Evolutionary conservation across 805 yeast genomes (phyloP).

Genomic region (Pichia nakasei): DNA sequence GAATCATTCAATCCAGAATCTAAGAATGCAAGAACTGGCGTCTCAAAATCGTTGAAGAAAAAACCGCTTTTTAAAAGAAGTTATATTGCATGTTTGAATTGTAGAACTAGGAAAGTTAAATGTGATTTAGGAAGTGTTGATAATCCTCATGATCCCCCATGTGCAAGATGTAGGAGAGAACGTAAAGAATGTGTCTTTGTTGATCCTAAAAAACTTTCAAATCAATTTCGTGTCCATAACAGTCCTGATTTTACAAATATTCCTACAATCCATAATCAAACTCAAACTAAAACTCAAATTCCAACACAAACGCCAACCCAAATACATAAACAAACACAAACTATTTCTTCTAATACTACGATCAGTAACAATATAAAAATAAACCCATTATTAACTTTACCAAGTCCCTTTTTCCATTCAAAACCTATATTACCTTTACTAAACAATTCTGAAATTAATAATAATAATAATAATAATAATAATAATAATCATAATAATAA

Average conservation of each 20-base stretch:
- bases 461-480: background rate
- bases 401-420: slow-evolving; percentile 5
- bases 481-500: background rate
- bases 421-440: background rate
- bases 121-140: slow-evolving; percentile 79
- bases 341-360: no score
- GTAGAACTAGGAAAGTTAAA: slow-evolving; percentile 74
- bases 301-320: background rate
- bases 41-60: background rate
- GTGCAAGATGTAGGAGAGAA: slow-evolving; percentile 79
- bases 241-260: no score
- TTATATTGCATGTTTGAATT: slow-evolving; percentile 78
- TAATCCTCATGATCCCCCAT: slow-evolving; percentile 69
- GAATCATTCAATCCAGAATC: no score
- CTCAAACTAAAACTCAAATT: background rate
- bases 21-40: no score
- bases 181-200: slow-evolving; percentile 64
- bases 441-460: background rate
- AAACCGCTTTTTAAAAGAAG: slow-evolving; percentile 44
- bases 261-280: no score
- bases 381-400: slow-evolving; percentile 7
- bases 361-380: slow-evolving; percentile 1
- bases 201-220: slow-evolving; percentile 48
- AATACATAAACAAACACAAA: background rate
- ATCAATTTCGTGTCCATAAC: slow-evolving; percentile 3